Evolutionary conservation across 106 monocot species (phyloP).

Genomic region (Ottelia alismoides): DNA sequence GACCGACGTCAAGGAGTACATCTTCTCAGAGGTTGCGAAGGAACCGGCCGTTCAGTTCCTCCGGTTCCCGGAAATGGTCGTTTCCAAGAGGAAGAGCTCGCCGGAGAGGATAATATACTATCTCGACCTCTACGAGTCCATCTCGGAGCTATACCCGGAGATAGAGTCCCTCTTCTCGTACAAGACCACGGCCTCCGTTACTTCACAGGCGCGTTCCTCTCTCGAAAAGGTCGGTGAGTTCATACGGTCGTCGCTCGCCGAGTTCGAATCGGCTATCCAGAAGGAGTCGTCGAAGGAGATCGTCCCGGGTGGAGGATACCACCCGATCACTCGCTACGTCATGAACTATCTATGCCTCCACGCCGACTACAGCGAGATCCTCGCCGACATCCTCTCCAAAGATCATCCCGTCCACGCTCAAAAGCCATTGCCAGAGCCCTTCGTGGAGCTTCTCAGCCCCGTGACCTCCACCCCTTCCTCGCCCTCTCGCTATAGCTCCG

Average conservation of each 20-base stretch:
- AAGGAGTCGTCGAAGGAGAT: conserved; percentile 27
- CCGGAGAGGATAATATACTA: conserved; percentile 52
- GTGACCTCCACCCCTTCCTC: background rate
- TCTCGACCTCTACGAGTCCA: conserved; percentile 32
- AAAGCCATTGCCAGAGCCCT: background rate
- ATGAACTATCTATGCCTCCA: conserved; percentile 53
- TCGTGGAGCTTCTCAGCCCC: background rate
- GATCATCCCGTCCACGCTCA: conserved; percentile 5
- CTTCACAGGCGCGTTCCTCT: conserved; percentile 12
- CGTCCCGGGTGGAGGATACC: conserved; percentile 30
- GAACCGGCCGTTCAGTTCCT: conserved; percentile 28
- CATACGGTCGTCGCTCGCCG: conserved; percentile 14
- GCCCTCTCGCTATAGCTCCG: conserved; percentile 1
- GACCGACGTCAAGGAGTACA: conserved; percentile 18
- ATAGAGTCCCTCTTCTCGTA: conserved; percentile 33
- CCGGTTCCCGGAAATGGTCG: conserved; percentile 31
- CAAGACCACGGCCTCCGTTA: conserved; percentile 16
- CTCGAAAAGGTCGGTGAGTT: conserved; percentile 20
- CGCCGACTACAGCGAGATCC: conserved; percentile 30
- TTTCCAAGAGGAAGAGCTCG: conserved; percentile 14
- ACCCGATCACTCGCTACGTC: conserved; percentile 40
- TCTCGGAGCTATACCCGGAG: conserved; percentile 17
- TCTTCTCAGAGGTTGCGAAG: conserved; percentile 25
- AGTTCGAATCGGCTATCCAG: conserved; percentile 47
- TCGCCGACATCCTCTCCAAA: conserved; percentile 32